Base-by-base conservation (phyloP, 164 flowering plant species). In the Umbilicus rupestris region DNA sequence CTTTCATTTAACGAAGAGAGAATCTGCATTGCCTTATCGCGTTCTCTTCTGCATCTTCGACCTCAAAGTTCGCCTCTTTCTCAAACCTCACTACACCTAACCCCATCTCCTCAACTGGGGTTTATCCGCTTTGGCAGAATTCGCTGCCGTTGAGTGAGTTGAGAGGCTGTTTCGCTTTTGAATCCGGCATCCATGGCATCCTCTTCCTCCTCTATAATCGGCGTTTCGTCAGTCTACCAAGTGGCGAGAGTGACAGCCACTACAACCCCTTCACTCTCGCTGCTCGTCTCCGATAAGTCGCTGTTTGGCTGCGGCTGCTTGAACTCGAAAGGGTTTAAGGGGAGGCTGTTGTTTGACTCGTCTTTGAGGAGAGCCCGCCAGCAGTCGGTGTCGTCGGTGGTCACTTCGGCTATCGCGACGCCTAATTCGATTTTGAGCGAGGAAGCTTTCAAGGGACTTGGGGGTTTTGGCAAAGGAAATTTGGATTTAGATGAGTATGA, bases 381-480 rank as follows among this genome's bases (percentile, higher is more conserved):
- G 60, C 60, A 55, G 19, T 28, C 15, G 31, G 28, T 41, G 44
- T 41, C 68, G n/a, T 33, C 72, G 9, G 59, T 68, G n/a, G 42
- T 69, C 52, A 69, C 83, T 17, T 75, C 73, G 3, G 93, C 90
- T 0, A 75, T 85, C 44, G 88, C 85, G 1, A 82, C 94, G 11
- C 87, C 87, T n/a, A 85, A 87, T 69, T 83, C 87, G 22, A 75
- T 85, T 8, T 73, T 84, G 67, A 87, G 86, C 42, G 90, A 85
- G 68, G 85, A 80, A 75, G 88, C 87, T 7, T 87, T 87, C 72
- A 87, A 79, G 66, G 78, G 85, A 17, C 72, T 82, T 3, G 79
- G 78, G 2, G 70, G 69, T 33, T 76, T 78, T 63, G 29, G 75
- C 14, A 63, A 68, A 39, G 72, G 65, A 22, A 24, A 70, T 63